phyloP scores from a whole-genome alignment of 2,329 filamentous ascomycete species.

The Fusarium humuli region DNA sequence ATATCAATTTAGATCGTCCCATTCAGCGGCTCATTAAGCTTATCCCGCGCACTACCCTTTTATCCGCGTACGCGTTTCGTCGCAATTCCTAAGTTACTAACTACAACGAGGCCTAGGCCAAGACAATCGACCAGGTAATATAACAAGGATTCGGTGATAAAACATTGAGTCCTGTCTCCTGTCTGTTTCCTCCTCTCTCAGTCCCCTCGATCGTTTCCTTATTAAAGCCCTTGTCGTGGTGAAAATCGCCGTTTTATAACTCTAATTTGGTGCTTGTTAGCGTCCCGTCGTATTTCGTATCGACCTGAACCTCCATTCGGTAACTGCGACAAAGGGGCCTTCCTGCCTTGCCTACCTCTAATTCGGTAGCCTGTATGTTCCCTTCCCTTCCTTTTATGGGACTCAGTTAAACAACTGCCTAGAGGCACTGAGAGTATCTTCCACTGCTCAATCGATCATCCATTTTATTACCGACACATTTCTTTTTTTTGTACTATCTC shows the following conservation, averaged over 20 bases:
- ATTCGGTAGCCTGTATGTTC: background rate
- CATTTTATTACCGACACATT: background rate
- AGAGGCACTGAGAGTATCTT: background rate
- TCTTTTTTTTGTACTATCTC: background rate
- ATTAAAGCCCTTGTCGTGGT: slow-evolving; percentile 9
- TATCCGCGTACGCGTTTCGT: slow-evolving; percentile 2
- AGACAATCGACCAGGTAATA: background rate
- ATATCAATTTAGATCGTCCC: background rate
- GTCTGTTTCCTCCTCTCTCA: background rate
- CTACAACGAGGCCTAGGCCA: background rate
- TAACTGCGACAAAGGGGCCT: background rate
- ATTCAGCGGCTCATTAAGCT: background rate
- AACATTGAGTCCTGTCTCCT: background rate
- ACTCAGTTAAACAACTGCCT: slow-evolving; percentile 10
- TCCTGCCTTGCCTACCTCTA: background rate
- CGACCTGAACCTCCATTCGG: background rate
- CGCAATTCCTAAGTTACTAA: background rate
- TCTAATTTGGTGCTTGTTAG: slow-evolving; percentile 7
- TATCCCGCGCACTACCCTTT: background rate
- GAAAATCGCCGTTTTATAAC: background rate
- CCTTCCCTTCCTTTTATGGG: background rate
- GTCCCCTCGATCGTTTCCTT: slow-evolving; percentile 9
- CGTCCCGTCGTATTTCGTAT: slow-evolving; percentile 35
- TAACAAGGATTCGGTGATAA: background rate
- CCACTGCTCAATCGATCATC: slow-evolving; percentile 13